Conservation (phyloP, 2,329 filamentous ascomycete genomes). For the Penicillium frequentans region DNA sequence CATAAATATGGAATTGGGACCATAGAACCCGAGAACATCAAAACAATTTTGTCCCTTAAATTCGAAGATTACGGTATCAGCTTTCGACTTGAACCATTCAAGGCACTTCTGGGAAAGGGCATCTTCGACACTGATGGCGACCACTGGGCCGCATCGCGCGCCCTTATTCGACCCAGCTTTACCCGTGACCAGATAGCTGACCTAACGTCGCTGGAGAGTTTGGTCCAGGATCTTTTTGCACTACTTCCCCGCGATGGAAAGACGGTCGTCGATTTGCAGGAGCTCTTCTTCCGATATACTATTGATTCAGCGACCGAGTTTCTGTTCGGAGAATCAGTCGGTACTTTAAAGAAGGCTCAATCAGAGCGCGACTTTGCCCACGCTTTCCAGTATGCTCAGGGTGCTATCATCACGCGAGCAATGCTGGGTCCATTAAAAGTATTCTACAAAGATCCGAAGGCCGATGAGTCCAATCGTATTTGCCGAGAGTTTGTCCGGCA, state of each 20-base stretch:
- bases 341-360: conserved; percentile 37
- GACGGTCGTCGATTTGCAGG: conserved; percentile 58
- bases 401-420: conserved; percentile 26
- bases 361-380: conserved; percentile 30
- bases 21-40: not conserved
- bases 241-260: conserved; percentile 41
- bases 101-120: conserved; percentile 22
- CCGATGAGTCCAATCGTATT: not conserved
- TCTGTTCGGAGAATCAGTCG: conserved; percentile 61
- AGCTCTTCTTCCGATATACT: conserved; percentile 65
- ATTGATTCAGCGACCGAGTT: conserved; percentile 69
- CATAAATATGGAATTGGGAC: not conserved
- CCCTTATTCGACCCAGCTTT: conserved; percentile 18
- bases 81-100: not conserved
- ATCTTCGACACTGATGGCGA: conserved; percentile 18
- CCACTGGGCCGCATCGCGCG: conserved; percentile 11
- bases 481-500: not conserved
- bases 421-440: conserved; percentile 27
- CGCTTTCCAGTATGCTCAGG: conserved; percentile 35
- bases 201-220: not conserved
- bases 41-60: not conserved
- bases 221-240: conserved; percentile 6
- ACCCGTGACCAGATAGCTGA: conserved; percentile 14
- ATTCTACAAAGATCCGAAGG: conserved; percentile 40
- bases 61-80: not conserved